Evolutionary conservation across 345 rosid genomes (phyloP).

Genomic region (Eucalyptus regnans): DNA sequence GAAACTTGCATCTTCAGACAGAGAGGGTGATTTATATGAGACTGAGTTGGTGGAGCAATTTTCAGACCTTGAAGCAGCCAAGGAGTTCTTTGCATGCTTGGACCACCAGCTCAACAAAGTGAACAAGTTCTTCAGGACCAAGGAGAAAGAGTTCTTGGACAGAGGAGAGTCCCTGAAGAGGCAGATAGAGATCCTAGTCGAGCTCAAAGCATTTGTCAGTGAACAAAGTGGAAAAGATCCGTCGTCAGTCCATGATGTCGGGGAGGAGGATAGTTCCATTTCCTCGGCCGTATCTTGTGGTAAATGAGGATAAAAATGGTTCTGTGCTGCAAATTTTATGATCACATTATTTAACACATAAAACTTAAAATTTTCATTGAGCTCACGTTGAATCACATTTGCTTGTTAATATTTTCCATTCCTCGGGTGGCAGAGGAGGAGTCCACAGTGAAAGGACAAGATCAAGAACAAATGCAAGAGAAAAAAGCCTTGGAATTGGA

Average conservation of each 20-base stretch:
- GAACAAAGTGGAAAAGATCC: slow-evolving; percentile 35
- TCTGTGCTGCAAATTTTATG: not conserved
- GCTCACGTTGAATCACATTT: not conserved
- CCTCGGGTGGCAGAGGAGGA: slow-evolving; percentile 49
- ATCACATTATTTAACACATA: not conserved
- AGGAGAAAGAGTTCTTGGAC: slow-evolving; percentile 88
- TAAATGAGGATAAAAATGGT: slow-evolving; percentile 4
- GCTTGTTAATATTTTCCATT: not conserved
- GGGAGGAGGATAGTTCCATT: slow-evolving; percentile 63
- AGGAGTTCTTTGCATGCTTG: slow-evolving; percentile 66
- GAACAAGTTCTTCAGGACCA: slow-evolving; percentile 69
- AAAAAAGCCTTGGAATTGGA: slow-evolving; percentile 11
- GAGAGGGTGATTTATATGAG: slow-evolving; percentile 62
- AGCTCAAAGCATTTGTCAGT: slow-evolving; percentile 44
- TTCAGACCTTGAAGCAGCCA: slow-evolving; percentile 68
- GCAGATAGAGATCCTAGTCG: slow-evolving; percentile 70
- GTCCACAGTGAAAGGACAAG: slow-evolving; percentile 43
- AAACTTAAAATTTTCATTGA: not conserved
- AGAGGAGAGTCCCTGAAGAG: slow-evolving; percentile 79
- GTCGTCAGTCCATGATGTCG: slow-evolving; percentile 17
- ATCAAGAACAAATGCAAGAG: slow-evolving; percentile 33
- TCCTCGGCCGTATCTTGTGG: slow-evolving; percentile 76
- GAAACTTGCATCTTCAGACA: slow-evolving; percentile 56
- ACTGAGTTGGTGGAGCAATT: slow-evolving; percentile 78
- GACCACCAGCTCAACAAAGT: slow-evolving; percentile 88